phyloP scores from a whole-genome alignment of 306 rosid species.

The Lupinus albus region DNA sequence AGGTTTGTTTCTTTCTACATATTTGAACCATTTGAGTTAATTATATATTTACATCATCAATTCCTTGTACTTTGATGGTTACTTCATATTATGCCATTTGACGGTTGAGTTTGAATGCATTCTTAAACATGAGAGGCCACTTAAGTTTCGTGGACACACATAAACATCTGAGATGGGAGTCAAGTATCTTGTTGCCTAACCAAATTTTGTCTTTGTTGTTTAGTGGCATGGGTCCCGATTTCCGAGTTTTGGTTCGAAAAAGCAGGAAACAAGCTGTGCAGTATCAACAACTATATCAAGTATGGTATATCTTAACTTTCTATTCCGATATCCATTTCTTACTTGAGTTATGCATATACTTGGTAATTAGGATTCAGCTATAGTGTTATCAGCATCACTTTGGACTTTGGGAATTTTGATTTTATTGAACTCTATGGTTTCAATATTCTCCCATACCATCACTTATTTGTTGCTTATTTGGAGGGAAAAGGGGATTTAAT shows the following conservation, averaged over 20 bases:
- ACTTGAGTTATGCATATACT: constrained; percentile 1
- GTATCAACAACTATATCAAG: constrained; percentile 86
- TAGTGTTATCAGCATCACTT: background rate
- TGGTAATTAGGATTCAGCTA: constrained; percentile 16
- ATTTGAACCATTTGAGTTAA: constrained; percentile 37
- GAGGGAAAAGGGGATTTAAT: background rate
- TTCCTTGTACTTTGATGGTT: background rate
- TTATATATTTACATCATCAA: constrained; percentile 8
- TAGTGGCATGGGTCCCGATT: constrained; percentile 99
- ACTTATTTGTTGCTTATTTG: background rate
- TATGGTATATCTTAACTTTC: constrained; percentile 36
- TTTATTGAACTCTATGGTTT: constrained; percentile 1
- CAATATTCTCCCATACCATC: background rate
- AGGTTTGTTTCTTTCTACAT: constrained; percentile 55
- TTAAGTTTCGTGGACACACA: constrained; percentile 6
- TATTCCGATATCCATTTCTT: constrained; percentile 5
- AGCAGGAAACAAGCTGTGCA: constrained; percentile 98
- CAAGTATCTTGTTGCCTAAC: constrained; percentile 8
- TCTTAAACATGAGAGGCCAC: constrained; percentile 9
- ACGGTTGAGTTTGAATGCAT: constrained; percentile 14
- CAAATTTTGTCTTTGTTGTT: constrained; percentile 36
- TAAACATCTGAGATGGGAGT: constrained; percentile 2
- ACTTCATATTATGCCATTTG: constrained; percentile 16
- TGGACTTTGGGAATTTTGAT: background rate
- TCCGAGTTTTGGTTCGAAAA: constrained; percentile 89